Evolutionary conservation across 306 rosid species (phyloP).

Genomic region (Urtica urens): DNA sequence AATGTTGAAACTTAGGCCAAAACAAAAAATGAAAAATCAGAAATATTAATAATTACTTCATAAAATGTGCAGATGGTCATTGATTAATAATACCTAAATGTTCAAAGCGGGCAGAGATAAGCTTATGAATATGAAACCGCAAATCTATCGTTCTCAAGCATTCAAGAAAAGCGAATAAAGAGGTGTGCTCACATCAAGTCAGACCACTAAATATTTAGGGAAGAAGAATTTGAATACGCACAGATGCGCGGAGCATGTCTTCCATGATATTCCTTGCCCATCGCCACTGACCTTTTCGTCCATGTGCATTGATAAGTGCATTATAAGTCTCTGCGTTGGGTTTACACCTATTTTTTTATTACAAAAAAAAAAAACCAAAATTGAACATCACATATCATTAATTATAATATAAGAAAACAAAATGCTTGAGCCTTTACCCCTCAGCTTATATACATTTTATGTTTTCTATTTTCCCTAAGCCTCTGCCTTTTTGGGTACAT

Average conservation of each 20-base stretch:
- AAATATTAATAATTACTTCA: neutral
- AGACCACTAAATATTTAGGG: slow-evolving; percentile 43
- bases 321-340: slow-evolving; percentile 85
- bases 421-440: too few relatives aligned
- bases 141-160: slow-evolving; percentile 9
- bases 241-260: slow-evolving; percentile 94
- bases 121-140: slow-evolving; percentile 1
- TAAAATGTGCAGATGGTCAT: neutral
- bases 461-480: too few relatives aligned
- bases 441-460: too few relatives aligned
- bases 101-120: neutral
- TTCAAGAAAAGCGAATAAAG: slow-evolving; percentile 20
- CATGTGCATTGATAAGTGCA: slow-evolving; percentile 85
- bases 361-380: neutral
- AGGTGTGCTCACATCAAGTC: slow-evolving; percentile 34
- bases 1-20: too few relatives aligned
- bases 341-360: slow-evolving; percentile 60
- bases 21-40: too few relatives aligned
- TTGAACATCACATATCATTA: too few relatives aligned
- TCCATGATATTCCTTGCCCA: slow-evolving; percentile 98
- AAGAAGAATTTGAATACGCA: slow-evolving; percentile 74
- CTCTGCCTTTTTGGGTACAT: too few relatives aligned
- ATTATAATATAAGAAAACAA: too few relatives aligned
- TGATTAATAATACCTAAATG: too few relatives aligned
- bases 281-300: slow-evolving; percentile 89